Base-by-base conservation (phyloP, 2,329 filamentous ascomycete genomes). In the Endocalyx cinctus region DNA sequence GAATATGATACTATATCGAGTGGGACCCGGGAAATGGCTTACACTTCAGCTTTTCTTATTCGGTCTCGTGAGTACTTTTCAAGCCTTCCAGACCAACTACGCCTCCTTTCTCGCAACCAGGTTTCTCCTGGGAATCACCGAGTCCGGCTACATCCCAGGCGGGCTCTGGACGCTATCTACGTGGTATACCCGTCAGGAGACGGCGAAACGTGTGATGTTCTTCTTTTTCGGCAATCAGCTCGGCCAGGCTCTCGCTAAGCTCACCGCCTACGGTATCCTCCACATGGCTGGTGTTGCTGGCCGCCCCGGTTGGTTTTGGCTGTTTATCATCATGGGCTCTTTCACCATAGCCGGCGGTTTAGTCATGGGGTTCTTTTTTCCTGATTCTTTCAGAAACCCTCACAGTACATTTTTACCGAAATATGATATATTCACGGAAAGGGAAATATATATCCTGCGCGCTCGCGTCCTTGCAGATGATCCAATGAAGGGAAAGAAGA, bases 161-260 rank as follows among this genome's bases (percentile, higher is more conserved):
- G 61, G 64, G 0, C 63, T 73, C 8, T 74, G 69, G 35, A 72
- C 68, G 0, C 49, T 74, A 4, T 71, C 69, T 0, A 69, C 62
- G 2, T 74, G 68, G 69, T 74, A 74, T 35, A 64, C 58, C 0
- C 61, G 59, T 25, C 44, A 54, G 1, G 67, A 73, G 37, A 51
- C 70, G 2, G 63, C 65, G 1, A 64, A 63, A 33, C 55, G 70
- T 12, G 60, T 72, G 6, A 66, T 69, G 2, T 43, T 73, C 0
- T 67, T 74, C 37, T 74, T 73, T 47, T 69, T 74, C 27, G 69
- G 70, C 10, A 72, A 73, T 62, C 70, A 73, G 37, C 62, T 67
- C 0, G 69, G 67, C 0, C 67, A 67, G 15, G 68, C 69, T 0
- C 54, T 72, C 2, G 68, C 64, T 17, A 66, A 69, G 0, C 53